Evolutionary conservation across 768 basidiomycete species (phyloP).

Genomic region (Russula dissimulans): DNA sequence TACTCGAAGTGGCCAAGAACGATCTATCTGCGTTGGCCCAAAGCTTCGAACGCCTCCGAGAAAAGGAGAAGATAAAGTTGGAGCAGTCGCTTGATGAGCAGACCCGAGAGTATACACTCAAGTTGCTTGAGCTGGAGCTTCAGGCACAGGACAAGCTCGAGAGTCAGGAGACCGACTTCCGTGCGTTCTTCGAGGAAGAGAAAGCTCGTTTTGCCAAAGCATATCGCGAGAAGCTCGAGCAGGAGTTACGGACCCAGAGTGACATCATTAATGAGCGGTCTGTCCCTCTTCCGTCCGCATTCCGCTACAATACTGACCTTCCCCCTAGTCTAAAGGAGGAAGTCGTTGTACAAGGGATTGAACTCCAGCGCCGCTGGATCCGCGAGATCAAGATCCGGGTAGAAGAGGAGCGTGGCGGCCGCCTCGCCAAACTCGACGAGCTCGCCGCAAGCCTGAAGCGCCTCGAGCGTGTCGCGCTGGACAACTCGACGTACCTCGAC

Average conservation of each 20-base stretch:
- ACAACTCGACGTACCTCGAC: constrained; percentile 85
- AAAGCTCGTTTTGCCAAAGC: constrained; percentile 57
- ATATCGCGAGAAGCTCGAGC: constrained; percentile 80
- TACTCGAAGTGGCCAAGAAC: constrained; percentile 70
- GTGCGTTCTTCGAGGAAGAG: constrained; percentile 73
- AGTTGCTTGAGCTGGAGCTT: constrained; percentile 76
- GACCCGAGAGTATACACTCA: constrained; percentile 70
- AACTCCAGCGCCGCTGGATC: constrained; percentile 94
- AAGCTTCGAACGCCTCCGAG: constrained; percentile 69
- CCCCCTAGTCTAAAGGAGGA: constrained; percentile 74
- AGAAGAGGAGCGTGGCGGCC: constrained; percentile 92
- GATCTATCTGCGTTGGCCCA: constrained; percentile 73
- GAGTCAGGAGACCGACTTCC: constrained; percentile 78
- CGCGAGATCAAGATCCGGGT: constrained; percentile 93
- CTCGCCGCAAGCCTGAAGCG: constrained; percentile 84
- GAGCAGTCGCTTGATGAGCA: constrained; percentile 69
- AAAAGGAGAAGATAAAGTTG: constrained; percentile 65
- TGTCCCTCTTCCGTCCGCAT: constrained; percentile 17
- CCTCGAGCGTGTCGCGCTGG: constrained; percentile 82
- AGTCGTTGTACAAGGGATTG: constrained; percentile 93
- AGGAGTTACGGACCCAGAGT: constrained; percentile 79
- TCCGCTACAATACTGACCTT: not conserved
- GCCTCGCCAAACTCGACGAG: constrained; percentile 90
- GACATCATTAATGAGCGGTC: constrained; percentile 93
- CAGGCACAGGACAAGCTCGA: constrained; percentile 80